Evolutionary conservation across 2,329 filamentous ascomycete species (phyloP), one percentile per base, ranked within the genome.

Genomic region (Epicoccum nigrum): DNA sequence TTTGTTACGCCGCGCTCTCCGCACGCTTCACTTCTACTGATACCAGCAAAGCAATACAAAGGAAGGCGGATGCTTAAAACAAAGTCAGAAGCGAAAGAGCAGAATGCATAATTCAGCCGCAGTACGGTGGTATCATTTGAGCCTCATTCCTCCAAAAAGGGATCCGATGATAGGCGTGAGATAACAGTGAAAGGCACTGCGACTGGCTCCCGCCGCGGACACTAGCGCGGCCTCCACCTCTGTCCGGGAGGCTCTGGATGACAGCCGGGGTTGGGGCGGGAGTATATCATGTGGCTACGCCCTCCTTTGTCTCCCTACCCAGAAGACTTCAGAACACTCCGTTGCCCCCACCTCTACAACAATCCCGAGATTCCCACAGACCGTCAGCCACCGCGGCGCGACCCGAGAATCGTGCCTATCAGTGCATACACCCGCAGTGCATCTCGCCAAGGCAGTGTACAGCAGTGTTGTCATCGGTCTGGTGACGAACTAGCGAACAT

Each of bases 251-350:
- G 58, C 62, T 67, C 58, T 57, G 54, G 53, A 45, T 51, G 55
- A 45, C 43, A 54, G 56, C 61, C 60, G 56, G 64, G 67, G 60
- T 59, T 47, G 40, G 50, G 60, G 54, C 47, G 65, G 63, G 67
- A 55, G 54, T 72, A 73, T 72, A 72, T 72, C 68, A 71, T 48
- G 56, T 45, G 52, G 59, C 47, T 45, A 39, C 49, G 50, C 66
- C 62, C 52, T 38, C 34, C 45, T 55, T 60, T 43, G 35, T 51
- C 45, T 42, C 45, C 23, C 45, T 28, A 30, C 27, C 40, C 23
- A 44, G 52, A 37, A 51, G 41, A 40, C 45, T 20, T 38, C 15
- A 34, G 23, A 27, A 46, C 32, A 27, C 37, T 25, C 23, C 23
- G 23, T n/a, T n/a, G n/a, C 31, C 34, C 33, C 21, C 31, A 23